Conservation (phyloP, 2,329 filamentous ascomycete genomes). For the Neobulgaria alba region DNA sequence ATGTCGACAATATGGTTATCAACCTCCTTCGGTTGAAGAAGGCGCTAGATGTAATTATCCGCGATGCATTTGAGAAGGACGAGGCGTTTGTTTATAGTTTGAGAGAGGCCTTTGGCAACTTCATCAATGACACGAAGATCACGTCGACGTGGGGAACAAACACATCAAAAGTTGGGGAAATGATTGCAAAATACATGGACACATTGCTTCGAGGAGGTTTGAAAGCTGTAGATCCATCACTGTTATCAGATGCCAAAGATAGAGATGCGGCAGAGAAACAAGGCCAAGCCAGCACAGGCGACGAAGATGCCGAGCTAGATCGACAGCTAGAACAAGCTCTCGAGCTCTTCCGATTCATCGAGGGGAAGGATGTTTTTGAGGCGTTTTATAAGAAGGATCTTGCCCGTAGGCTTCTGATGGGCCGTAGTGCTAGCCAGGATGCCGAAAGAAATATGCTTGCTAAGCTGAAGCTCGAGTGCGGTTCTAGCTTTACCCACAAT, state of each 20-base stretch:
- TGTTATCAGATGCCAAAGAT: constrained; percentile 55
- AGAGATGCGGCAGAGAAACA: constrained; percentile 48
- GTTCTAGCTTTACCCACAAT: constrained; percentile 90
- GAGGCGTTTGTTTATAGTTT: constrained; percentile 70
- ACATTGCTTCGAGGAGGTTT: constrained; percentile 77
- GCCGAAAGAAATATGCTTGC: constrained; percentile 93
- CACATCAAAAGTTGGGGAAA: constrained; percentile 91
- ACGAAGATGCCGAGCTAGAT: constrained; percentile 89
- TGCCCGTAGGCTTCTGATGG: constrained; percentile 81
- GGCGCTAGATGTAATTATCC: constrained; percentile 67
- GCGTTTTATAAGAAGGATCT: constrained; percentile 99
- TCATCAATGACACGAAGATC: constrained; percentile 83
- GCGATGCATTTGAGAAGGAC: constrained; percentile 67
- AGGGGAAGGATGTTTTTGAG: constrained; percentile 96
- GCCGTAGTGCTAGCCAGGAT: constrained; percentile 85
- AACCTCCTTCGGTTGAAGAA: constrained; percentile 74
- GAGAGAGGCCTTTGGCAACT: constrained; percentile 76
- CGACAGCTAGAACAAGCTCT: constrained; percentile 86
- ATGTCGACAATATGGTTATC: constrained; percentile 78
- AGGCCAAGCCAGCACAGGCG: constrained; percentile 59
- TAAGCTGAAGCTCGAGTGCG: constrained; percentile 87
- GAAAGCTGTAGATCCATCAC: constrained; percentile 66
- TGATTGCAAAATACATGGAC: constrained; percentile 97
- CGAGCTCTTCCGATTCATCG: constrained; percentile 91
- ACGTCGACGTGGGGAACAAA: constrained; percentile 66